Evolutionary conservation across 116 monocot species (phyloP).

Genomic region (Trichopus zeylanicus): DNA sequence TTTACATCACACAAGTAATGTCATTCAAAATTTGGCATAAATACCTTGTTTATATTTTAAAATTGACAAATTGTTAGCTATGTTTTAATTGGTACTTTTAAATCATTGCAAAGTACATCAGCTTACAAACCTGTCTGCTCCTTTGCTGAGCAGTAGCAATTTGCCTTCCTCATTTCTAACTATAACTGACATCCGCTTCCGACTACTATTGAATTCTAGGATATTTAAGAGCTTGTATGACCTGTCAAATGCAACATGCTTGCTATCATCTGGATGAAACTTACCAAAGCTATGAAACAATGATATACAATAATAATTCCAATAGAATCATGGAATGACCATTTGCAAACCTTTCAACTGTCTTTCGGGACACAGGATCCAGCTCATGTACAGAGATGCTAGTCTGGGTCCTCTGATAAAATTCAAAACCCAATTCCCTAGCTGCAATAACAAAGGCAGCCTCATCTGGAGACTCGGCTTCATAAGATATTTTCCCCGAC

Average conservation of each 20-base stretch:
- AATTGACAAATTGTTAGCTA: too few species aligned
- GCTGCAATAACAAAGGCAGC: conserved; percentile 76
- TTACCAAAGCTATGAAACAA: too few species aligned
- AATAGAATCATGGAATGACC: not conserved
- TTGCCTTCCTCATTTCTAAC: conserved; percentile 46
- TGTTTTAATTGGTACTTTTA: not conserved
- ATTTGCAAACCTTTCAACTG: conserved; percentile 33
- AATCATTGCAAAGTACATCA: not conserved
- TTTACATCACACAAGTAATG: not conserved
- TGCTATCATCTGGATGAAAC: not conserved
- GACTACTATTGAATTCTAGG: conserved; percentile 57
- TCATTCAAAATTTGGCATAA: too few species aligned
- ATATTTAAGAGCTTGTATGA: conserved; percentile 61
- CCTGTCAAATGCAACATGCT: conserved; percentile 19
- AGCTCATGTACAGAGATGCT: conserved; percentile 40
- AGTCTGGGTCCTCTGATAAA: conserved; percentile 49
- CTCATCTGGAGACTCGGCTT: conserved; percentile 74
- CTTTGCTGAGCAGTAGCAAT: conserved; percentile 60
- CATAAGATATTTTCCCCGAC: conserved; percentile 36
- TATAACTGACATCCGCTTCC: conserved; percentile 76
- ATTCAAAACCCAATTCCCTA: conserved; percentile 55
- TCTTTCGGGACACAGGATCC: conserved; percentile 24
- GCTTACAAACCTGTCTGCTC: conserved; percentile 64
- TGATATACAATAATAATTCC: too few species aligned
- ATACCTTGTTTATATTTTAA: too few species aligned